phyloP scores from a whole-genome alignment of 2,329 filamentous ascomycete genomes.

The Trichoderma atrobrunneum region DNA sequence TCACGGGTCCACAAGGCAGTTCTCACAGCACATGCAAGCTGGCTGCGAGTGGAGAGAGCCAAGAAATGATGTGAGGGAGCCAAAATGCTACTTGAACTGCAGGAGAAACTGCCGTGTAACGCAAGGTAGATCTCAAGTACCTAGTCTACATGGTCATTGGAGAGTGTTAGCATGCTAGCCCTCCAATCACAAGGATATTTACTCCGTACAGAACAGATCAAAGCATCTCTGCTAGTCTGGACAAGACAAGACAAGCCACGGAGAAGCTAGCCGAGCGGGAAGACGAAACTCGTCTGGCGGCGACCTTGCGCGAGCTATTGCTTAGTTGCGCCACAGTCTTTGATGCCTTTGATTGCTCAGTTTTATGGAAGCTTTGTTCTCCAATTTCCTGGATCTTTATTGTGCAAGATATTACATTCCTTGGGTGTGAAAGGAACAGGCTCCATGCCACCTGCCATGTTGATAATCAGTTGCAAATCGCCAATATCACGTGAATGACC shows the following conservation, averaged over 20 bases:
- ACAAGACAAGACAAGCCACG: not conserved
- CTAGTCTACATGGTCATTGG: not conserved
- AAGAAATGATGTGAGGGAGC: not conserved
- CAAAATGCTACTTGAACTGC: not conserved
- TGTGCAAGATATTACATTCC: not conserved
- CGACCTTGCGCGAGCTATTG: not conserved
- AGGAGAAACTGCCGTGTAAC: not conserved
- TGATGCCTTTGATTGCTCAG: not conserved
- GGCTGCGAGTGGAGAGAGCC: not conserved
- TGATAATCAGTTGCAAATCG: not conserved
- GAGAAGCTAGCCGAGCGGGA: not conserved
- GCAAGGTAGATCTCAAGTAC: not conserved
- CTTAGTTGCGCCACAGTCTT: not conserved
- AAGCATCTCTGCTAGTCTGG: not conserved
- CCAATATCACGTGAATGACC: not conserved
- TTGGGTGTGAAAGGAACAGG: not conserved
- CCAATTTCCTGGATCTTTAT: not conserved
- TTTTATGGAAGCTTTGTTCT: not conserved
- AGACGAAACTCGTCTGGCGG: not conserved
- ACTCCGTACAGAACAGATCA: not conserved
- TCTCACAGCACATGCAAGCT: not conserved
- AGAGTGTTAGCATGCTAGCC: not conserved
- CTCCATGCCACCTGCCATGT: not conserved
- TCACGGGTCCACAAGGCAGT: not conserved
- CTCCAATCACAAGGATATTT: not conserved